phyloP scores from a whole-genome alignment of 208 protist species.

The Borovskyia barvae region DNA sequence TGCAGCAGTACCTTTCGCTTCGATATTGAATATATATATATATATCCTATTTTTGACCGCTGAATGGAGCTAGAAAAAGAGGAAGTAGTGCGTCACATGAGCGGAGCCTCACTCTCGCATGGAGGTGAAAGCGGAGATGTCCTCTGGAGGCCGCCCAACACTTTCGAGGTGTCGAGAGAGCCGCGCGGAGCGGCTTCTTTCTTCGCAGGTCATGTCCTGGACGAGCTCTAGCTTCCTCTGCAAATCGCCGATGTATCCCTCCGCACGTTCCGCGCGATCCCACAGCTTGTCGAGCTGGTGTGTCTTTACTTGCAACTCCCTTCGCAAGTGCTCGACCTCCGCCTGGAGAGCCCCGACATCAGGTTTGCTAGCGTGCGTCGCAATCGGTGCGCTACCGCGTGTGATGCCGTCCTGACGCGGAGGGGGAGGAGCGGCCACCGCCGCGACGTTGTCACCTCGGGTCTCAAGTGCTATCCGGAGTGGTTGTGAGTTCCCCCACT shows the following conservation, averaged over 20 bases:
- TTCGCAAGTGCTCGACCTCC: slow-evolving; percentile 10
- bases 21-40: no score
- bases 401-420: background rate
- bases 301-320: slow-evolving; percentile 3
- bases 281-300: slow-evolving; percentile 16
- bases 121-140: slow-evolving; percentile 6
- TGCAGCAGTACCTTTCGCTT: no score
- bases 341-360: background rate
- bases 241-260: slow-evolving; percentile 7
- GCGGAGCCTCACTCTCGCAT: no score
- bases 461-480: background rate
- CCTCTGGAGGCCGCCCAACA: slow-evolving; percentile 1
- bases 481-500: no score
- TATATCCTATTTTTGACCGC: no score
- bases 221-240: slow-evolving; percentile 2
- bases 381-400: no score
- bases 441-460: background rate
- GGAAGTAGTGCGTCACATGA: no score
- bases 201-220: slow-evolving; percentile 14
- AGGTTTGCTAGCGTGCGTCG: no score
- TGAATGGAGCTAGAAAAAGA: no score
- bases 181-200: slow-evolving; percentile 9
- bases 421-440: background rate
- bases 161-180: slow-evolving; percentile 17
- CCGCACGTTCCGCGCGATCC: slow-evolving; percentile 19